Evolutionary conservation across 2,329 filamentous ascomycete genomes (phyloP), one percentile per base, ranked within the genome.

Genomic region (Fusarium odoratissimum): DNA sequence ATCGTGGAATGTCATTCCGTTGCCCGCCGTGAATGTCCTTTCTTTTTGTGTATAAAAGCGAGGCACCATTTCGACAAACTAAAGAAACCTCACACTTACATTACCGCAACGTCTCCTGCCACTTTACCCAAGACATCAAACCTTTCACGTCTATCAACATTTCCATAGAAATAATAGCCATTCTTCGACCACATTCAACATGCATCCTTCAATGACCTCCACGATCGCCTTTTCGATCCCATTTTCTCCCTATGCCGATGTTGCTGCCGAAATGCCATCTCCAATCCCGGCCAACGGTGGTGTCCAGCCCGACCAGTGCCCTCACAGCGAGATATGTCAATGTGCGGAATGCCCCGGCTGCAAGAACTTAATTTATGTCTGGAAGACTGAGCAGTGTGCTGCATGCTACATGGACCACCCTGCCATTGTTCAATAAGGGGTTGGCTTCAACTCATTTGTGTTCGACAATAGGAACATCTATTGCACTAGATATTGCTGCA

Each of bases 391-490:
- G 13, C 33, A 38, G 19, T 52, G 49, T 37, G 49, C 49, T 3
- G 33, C 49, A 37, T 52, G 49, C 10, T 52, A 52, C 13, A 52
- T 49, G 46, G 46, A 52, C 6, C 49, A 52, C 23, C 49, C 49
- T 9, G 49, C 49, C 19, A 21, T 38, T 19, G 46, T 49, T 49
- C 30, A 23, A 19, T 49, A 11, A 7, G 16, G 0, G 6, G 6
- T 14, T 9, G 4, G 3, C 6, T 33, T 13, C 11, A 19, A 10
- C n/a, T 49, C 6, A 21, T 46, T 3, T 23, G 2, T 13, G 5
- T 1, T 23, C 2, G 16, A 2, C 5, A 33, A 4, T 33, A 6
- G 3, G 31, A 33, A 33, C 8, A 19, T 23, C 6, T 23, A 14
- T 19, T 38, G 23, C 10, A 21, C 13, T 14, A 16, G 6, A 16